A percentile compares a stretch with the other conserved stretches of the same genome.
Conservation (phyloP, 148 eudicot species). For the Chenopodium quinoa region DNA sequence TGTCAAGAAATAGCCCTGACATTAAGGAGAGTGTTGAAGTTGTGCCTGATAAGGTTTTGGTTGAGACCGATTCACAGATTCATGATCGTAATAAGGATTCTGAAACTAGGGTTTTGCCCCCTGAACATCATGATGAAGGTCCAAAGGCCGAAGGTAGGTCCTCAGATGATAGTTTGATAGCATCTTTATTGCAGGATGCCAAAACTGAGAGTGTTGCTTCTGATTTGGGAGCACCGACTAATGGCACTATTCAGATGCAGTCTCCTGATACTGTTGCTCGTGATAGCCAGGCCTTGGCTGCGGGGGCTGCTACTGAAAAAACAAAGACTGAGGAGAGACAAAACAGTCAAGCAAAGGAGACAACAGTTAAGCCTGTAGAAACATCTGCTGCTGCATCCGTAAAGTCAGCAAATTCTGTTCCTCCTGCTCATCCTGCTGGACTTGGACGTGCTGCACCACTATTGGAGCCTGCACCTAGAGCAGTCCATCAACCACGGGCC, state of each 20-base stretch:
- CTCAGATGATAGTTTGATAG: constrained; percentile 17
- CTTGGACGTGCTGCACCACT: constrained; percentile 86
- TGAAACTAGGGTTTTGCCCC: constrained; percentile 18
- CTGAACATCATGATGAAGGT: constrained; percentile 18
- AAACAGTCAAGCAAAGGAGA: constrained; percentile 33
- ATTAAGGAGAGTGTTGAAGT: constrained; percentile 15
- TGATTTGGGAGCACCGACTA: constrained; percentile 20
- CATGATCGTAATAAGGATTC: constrained; percentile 22
- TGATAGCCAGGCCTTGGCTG: constrained; percentile 18
- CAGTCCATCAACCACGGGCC: constrained; percentile 58
- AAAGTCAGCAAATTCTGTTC: constrained; percentile 36
- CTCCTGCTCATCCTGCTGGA: constrained; percentile 73
- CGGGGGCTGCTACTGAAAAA: constrained; percentile 25
- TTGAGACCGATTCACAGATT: constrained; percentile 17
- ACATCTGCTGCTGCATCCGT: constrained; percentile 31
- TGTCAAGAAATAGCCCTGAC: constrained; percentile 7
- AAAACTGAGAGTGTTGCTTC: constrained; percentile 27
- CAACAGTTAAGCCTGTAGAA: constrained; percentile 36
- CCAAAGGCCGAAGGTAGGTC: constrained; percentile 6
- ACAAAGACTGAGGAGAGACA: constrained; percentile 34
- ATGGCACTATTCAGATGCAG: constrained; percentile 24
- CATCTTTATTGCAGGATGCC: constrained; percentile 27
- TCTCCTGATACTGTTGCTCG: constrained; percentile 27
- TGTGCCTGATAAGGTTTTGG: constrained; percentile 19
- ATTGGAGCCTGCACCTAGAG: constrained; percentile 70